Percentiles rank a stretch among this genome's conserved stretches.
phyloP scores from a whole-genome alignment of 176 grass and related monocot species.

The Lolium multiflorum region DNA sequence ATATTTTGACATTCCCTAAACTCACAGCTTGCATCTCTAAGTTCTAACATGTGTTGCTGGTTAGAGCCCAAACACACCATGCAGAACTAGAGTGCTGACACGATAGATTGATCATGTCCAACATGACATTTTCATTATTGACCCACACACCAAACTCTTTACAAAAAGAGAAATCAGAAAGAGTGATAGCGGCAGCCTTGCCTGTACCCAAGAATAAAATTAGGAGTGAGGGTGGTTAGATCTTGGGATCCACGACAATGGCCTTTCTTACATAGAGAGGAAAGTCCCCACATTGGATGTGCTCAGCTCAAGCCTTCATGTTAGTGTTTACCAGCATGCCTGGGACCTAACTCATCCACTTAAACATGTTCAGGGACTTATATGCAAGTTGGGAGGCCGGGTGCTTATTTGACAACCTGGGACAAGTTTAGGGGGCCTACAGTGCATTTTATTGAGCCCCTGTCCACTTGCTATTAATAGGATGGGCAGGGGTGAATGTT shows the following conservation, averaged over 20 bases:
- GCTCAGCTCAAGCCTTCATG: not conserved
- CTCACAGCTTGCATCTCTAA: not conserved
- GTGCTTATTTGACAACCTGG: not conserved
- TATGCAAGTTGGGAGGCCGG: not conserved
- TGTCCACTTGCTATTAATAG: not conserved
- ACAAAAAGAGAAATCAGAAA: not conserved
- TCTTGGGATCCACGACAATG: not conserved
- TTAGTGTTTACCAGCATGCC: not conserved
- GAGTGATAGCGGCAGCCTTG: not conserved
- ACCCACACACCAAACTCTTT: not conserved
- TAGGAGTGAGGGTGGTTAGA: not conserved
- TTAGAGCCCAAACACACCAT: not conserved
- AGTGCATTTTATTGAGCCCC: not conserved
- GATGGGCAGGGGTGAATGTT: not conserved
- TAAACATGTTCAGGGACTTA: conserved; percentile 18
- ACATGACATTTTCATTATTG: not conserved
- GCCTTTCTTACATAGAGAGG: not conserved
- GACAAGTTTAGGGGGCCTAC: not conserved
- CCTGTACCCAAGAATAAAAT: not conserved
- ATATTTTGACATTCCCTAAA: conserved; percentile 32
- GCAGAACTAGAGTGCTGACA: not conserved
- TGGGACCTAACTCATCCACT: not conserved
- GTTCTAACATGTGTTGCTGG: not conserved
- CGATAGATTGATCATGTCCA: not conserved
- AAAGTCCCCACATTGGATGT: not conserved